Evolutionary conservation across 2,329 filamentous ascomycete genomes (phyloP), one percentile per base, ranked within the genome.

Genomic region (Talaromyces verruculosus): DNA sequence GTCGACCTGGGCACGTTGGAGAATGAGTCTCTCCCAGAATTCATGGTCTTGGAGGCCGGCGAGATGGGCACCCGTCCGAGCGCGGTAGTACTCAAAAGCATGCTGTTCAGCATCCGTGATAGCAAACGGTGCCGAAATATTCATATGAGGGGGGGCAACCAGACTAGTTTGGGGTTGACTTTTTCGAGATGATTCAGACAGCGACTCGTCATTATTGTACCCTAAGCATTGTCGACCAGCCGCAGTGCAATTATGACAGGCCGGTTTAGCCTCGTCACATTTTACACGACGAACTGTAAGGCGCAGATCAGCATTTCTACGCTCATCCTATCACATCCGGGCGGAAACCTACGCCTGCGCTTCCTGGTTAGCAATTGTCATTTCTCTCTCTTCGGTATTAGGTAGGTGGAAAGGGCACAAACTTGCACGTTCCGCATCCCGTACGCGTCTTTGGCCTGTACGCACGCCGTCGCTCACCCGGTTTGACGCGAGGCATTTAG

Each of bases 361-460:
- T 6, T 35, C n/a, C 5, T 28, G 22, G 43, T 63, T 63, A 63
- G 61, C 49, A 45, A 45, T 25, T 22, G 11, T 7, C 35, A n/a
- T 35, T 35, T 17, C 51, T 43, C 6, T 33, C 25, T 33, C 30
- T 33, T 39, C 39, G 30, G 30, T 19, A n/a, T n/a, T 39, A 15
- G 22, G 25, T 37, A 55, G 35, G 62, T 30, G 15, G 7, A n/a
- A 19, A 37, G 37, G 37, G 30, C 39, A 57, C 61, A 30, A 33
- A 63, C 61, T 63, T 63, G 61, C 62, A 64, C 39, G 62, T 64
- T 45, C 41, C 53, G 15, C 51, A 64, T n/a, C 62, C 62, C 39
- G 51, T 58, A 43, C 62, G 62, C 10, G 62, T 64, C 37, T 64
- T 64, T 10, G 62, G 51, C n/a, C 61, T 57, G 39, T 63, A 63